A percentile compares a stretch with the other conserved stretches of the same genome.
These are phyloP conservation scores for Lactarius trivialis DNA, from an alignment of 768 basidiomycete genomes.

Conservation along the genomic window DNA sequence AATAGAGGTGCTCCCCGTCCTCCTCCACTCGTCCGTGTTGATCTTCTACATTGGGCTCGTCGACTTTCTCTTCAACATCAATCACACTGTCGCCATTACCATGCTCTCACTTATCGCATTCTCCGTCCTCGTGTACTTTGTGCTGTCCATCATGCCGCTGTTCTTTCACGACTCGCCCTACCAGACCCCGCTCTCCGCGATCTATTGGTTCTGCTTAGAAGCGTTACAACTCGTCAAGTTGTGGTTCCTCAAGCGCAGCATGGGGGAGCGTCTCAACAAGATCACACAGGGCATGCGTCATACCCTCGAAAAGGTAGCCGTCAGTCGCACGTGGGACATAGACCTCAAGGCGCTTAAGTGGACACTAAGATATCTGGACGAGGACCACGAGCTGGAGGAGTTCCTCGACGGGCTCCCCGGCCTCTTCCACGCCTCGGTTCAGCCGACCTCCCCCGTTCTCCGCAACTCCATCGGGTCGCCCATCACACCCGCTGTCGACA, in stretches of 20 bases:
- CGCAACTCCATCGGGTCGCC: no score
- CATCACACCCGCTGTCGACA: no score
- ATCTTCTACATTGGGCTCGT: slow-evolving; percentile 18
- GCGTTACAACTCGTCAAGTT: neutral
- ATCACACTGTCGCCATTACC: slow-evolving; percentile 4
- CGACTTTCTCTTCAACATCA: slow-evolving; percentile 16
- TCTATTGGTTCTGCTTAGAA: slow-evolving; percentile 1
- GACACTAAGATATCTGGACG: slow-evolving; percentile 9
- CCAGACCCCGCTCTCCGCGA: no score
- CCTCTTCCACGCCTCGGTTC: no score
- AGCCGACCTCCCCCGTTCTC: slow-evolving; percentile 6
- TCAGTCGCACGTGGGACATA: neutral
- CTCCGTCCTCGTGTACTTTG: neutral
- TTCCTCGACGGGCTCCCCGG: slow-evolving; percentile 13
- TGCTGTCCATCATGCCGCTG: slow-evolving; percentile 15
- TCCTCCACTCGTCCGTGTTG: slow-evolving; percentile 19
- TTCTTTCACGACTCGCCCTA: slow-evolving; percentile 9
- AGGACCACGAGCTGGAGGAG: slow-evolving; percentile 12
- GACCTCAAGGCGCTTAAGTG: slow-evolving; percentile 1
- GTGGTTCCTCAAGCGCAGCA: no score
- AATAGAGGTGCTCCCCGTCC: no score
- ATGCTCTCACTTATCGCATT: neutral
- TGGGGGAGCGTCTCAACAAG: neutral
- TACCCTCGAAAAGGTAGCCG: neutral
- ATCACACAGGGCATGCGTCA: slow-evolving; percentile 5